Base-by-base conservation (phyloP, 441 rosid genomes). In the Bruguiera hainesii region DNA sequence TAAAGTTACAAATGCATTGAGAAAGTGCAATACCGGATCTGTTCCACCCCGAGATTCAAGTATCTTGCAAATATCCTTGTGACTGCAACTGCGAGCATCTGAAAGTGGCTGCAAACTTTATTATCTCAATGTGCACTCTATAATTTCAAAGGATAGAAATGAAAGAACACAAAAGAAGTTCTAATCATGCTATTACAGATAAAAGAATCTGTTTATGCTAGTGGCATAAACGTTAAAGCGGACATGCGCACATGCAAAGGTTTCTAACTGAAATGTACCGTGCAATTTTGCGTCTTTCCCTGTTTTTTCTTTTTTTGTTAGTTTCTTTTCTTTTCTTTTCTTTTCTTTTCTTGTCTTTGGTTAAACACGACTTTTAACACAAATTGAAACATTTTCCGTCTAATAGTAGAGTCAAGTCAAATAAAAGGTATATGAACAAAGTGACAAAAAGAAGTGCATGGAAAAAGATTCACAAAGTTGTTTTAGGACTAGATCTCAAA, bases 71-170 rank as follows among this genome's bases (percentile, higher is more conserved):
- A 80, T 82, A 20, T 74, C 80, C 28, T 64, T 76, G n/a, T 87
- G 85, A 35, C 77, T 72, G 70, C 71, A 79, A 71, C 84, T 80
- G 64, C 81, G 71, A 69, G 89, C 86, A 73, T 87, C 88, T 46
- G 88, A 84, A 56, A 84, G 73, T 50, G 89, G 88, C 89, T 87
- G 83, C 79, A 71, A 65, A 63, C 15, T 51, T 15, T 30, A 55
- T 37, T 48, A 58, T 49, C 49, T 70, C 61, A 72, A 46, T 19
- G 15, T 65, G 70, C 20, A 29, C 28, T 10, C 48, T 58, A 58
- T 13, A 28, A 29, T 26, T 29, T 18, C 9, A 4, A 3, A 42
- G 4, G 4, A 42, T 18, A 33, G 8, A 51, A 25, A 28, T 51
- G 60, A 61, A 26, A 20, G 26, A 26, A 46, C 8, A 18, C 42